Evolutionary conservation across 2,329 filamentous ascomycete genomes (phyloP).

Genomic region (Aureobasidium uvarum): DNA sequence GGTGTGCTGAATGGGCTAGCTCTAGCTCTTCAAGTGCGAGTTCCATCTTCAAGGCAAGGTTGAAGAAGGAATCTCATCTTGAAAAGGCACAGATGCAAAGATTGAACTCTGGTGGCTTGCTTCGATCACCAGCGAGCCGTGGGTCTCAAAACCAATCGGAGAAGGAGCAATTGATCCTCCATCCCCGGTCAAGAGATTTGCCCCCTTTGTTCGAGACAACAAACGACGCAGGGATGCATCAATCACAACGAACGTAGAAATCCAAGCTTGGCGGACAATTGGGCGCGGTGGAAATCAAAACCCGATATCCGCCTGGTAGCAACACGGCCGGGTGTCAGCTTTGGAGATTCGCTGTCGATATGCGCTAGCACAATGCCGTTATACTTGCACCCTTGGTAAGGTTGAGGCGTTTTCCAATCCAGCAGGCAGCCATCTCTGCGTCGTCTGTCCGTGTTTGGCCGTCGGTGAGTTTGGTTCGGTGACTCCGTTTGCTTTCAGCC

Average conservation of each 20-base stretch:
- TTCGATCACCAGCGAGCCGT: slow-evolving; percentile 7
- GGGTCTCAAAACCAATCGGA: slow-evolving; percentile 9
- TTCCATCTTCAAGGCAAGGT: neutral
- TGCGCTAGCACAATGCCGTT: slow-evolving; percentile 16
- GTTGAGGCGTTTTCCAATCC: slow-evolving; percentile 12
- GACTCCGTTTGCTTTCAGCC: slow-evolving; percentile 13
- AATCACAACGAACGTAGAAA: neutral
- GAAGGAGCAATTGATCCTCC: slow-evolving; percentile 23
- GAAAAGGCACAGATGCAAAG: neutral
- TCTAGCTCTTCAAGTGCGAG: neutral
- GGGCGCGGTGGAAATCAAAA: neutral
- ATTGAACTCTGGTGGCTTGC: neutral
- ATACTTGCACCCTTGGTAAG: slow-evolving; percentile 6
- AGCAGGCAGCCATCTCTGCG: slow-evolving; percentile 13
- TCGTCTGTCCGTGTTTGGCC: slow-evolving; percentile 15
- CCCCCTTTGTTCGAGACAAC: slow-evolving; percentile 18
- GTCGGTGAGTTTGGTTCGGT: slow-evolving; percentile 22
- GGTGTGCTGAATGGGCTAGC: neutral
- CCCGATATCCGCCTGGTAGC: neutral
- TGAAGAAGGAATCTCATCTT: neutral
- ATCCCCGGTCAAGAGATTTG: neutral
- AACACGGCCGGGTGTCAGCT: neutral
- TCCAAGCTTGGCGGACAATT: neutral
- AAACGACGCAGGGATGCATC: slow-evolving; percentile 11
- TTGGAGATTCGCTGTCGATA: slow-evolving; percentile 10